Conservation (phyloP, 2,329 filamentous ascomycete genomes). For the Dothistroma pini region DNA sequence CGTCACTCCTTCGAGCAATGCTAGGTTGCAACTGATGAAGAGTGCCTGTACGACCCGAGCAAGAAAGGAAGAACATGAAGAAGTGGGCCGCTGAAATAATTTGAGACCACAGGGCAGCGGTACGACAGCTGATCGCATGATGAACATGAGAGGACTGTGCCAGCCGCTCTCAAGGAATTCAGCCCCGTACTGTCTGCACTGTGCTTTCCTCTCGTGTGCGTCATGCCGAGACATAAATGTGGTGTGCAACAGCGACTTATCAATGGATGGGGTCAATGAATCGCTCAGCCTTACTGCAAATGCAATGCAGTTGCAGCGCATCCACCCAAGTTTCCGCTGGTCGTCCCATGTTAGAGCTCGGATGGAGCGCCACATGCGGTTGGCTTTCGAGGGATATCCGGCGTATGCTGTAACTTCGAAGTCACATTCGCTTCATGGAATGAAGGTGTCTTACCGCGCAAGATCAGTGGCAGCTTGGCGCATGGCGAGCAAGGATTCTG, state of each 20-base stretch:
- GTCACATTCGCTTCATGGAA: neutral
- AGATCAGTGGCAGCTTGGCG: neutral
- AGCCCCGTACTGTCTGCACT: neutral
- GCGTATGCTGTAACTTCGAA: neutral
- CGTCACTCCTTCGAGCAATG: too few species aligned
- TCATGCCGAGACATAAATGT: neutral
- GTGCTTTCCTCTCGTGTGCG: neutral
- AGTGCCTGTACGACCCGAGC: neutral
- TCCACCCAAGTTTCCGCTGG: neutral
- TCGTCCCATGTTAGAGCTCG: neutral
- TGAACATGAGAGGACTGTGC: neutral
- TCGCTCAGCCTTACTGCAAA: neutral
- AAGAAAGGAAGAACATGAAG: neutral
- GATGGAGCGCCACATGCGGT: neutral
- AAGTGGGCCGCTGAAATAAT: neutral
- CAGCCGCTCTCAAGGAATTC: neutral
- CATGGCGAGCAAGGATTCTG: neutral
- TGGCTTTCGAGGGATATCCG: neutral
- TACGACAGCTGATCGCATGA: neutral
- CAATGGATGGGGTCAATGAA: neutral
- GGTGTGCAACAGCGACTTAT: neutral
- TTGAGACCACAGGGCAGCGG: neutral
- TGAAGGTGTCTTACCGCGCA: neutral
- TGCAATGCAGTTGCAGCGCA: neutral
- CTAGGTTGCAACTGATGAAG: too few species aligned